Conservation (phyloP, 192 early-diverging fungal genomes). For the Tieghemiomyces parasiticus region DNA sequence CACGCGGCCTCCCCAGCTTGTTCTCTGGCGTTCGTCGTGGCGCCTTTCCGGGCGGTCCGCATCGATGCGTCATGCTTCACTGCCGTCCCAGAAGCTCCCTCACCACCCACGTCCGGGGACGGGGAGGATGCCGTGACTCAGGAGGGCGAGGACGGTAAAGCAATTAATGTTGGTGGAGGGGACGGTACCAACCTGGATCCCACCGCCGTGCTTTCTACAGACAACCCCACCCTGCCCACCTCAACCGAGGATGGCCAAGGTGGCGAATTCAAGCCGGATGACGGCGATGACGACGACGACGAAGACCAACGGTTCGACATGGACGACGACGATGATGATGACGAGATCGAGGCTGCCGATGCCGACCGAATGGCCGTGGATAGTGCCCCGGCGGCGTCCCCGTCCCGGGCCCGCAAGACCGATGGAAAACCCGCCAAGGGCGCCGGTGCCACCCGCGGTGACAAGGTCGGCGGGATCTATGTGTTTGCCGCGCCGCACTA, state of each 20-base stretch:
- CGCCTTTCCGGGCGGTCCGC: conserved; percentile 35
- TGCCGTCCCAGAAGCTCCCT: too few species aligned
- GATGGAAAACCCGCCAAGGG: too few species aligned
- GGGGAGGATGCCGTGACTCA: not conserved
- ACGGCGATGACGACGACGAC: not conserved
- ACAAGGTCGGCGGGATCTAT: conserved; percentile 37
- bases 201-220: too few species aligned
- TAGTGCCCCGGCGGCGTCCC: too few species aligned
- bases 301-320: not conserved
- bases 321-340: conserved; percentile 11
- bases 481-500: conserved; percentile 53
- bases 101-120: not conserved
- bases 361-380: conserved; percentile 3
- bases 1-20: conserved; percentile 51
- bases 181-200: too few species aligned
- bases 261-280: not conserved
- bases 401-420: not conserved
- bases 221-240: too few species aligned
- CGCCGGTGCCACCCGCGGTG: conserved; percentile 15
- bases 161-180: not conserved
- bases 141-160: not conserved
- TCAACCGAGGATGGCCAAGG: too few species aligned
- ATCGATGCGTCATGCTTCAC: conserved; percentile 19
- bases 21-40: conserved; percentile 55
- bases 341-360: not conserved